A percentile compares a stretch with the other conserved stretches of the same genome.
Evolutionary conservation across 768 basidiomycete species (phyloP).

Genomic region (Paxillus ammoniavirescens): DNA sequence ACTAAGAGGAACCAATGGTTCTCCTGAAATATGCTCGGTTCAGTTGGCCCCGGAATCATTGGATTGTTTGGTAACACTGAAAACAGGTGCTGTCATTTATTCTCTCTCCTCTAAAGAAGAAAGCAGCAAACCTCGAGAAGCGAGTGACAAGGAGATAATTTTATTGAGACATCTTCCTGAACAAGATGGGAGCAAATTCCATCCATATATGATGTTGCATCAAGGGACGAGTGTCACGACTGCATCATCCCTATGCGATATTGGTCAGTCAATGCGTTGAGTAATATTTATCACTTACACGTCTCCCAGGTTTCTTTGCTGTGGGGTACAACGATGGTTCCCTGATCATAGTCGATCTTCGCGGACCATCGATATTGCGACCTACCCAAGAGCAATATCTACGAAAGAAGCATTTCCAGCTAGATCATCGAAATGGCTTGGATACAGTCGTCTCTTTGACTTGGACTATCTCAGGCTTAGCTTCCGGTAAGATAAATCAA

Average conservation of each 20-base stretch:
- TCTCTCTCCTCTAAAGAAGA: constrained; percentile 30
- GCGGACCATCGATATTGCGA: constrained; percentile 66
- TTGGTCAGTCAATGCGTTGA: constrained; percentile 48
- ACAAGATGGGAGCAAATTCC: constrained; percentile 43
- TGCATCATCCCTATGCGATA: constrained; percentile 64
- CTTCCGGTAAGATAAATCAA: constrained; percentile 40
- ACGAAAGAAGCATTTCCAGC: constrained; percentile 38
- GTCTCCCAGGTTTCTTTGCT: constrained; percentile 69
- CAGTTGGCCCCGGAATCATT: constrained; percentile 54
- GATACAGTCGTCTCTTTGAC: constrained; percentile 52
- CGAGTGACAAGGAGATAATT: constrained; percentile 49
- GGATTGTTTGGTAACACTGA: constrained; percentile 54
- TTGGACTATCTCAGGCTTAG: constrained; percentile 64
- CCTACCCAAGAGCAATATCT: constrained; percentile 28
- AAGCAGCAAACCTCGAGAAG: constrained; percentile 18
- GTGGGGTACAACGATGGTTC: constrained; percentile 61
- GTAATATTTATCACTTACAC: neutral
- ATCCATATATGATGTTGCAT: constrained; percentile 60
- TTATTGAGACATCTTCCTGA: constrained; percentile 49
- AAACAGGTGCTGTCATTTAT: constrained; percentile 56
- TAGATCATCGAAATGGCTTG: constrained; percentile 34
- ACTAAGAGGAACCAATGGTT: constrained; percentile 19
- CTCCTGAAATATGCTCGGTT: constrained; percentile 40
- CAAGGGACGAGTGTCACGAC: constrained; percentile 47
- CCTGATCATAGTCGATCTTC: constrained; percentile 68